phyloP scores from a whole-genome alignment of 345 rosid genomes.

The Gossypium raimondii region DNA sequence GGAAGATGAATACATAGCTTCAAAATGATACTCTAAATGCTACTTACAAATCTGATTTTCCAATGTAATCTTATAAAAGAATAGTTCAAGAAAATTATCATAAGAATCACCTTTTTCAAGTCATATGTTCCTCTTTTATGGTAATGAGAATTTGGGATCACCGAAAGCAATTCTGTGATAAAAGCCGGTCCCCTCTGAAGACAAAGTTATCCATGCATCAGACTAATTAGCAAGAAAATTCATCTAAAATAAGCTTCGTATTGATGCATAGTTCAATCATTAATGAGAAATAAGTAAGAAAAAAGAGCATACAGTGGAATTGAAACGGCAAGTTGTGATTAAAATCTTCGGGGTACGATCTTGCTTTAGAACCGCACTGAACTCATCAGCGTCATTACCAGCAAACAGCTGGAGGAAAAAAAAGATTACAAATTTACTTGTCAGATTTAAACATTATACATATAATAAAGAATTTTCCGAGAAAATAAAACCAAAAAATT shows the following conservation, averaged over 20 bases:
- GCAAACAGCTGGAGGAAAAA: constrained; percentile 58
- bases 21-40: background rate
- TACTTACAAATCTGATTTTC: background rate
- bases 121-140: constrained; percentile 84
- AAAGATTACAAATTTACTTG: background rate
- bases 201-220: background rate
- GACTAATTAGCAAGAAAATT: background rate
- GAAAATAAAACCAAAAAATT: background rate
- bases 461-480: background rate
- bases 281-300: background rate
- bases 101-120: constrained; percentile 65
- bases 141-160: constrained; percentile 83
- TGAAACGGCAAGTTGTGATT: constrained; percentile 89
- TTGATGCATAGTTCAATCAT: background rate
- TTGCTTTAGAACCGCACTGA: constrained; percentile 55
- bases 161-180: constrained; percentile 63
- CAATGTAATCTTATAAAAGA: background rate
- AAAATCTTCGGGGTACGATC: constrained; percentile 60
- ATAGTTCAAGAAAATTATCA: background rate
- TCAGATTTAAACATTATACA: background rate
- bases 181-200: constrained; percentile 89
- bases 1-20: constrained; percentile 7
- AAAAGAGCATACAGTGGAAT: constrained; percentile 64
- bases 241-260: background rate
- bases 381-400: constrained; percentile 86